Conservation (phyloP, 2,329 filamentous ascomycete genomes). For the Ilyonectria sp. region DNA sequence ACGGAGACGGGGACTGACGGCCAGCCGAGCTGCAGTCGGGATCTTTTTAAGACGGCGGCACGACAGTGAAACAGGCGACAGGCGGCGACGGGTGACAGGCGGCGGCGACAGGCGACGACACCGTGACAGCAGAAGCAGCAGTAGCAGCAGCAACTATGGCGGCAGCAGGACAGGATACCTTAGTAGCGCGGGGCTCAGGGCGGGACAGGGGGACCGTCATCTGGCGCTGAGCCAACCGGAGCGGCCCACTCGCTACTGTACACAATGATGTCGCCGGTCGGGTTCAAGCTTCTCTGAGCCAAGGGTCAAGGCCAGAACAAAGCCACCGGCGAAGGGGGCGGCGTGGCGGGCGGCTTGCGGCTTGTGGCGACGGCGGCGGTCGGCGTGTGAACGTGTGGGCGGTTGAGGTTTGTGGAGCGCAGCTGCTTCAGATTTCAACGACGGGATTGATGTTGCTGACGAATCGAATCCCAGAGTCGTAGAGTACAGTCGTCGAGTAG, state of each 20-base stretch:
- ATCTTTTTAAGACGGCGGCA: constrained; percentile 48
- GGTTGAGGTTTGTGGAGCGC: constrained; percentile 26
- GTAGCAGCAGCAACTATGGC: constrained; percentile 17
- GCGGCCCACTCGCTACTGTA: constrained; percentile 45
- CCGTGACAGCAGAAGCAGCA: constrained; percentile 39
- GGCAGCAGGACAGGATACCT: constrained; percentile 45
- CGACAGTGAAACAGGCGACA: constrained; percentile 38
- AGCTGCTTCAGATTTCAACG: constrained; percentile 24
- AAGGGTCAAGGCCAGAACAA: constrained; percentile 23
- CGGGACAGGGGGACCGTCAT: constrained; percentile 50
- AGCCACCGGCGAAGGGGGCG: constrained; percentile 15
- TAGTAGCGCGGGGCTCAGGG: constrained; percentile 50
- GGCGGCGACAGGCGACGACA: constrained; percentile 44
- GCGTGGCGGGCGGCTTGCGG: constrained; percentile 13
- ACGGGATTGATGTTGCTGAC: background rate
- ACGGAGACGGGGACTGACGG: constrained; percentile 35
- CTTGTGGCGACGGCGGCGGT: background rate
- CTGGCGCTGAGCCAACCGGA: constrained; percentile 51
- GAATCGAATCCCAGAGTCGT: no score
- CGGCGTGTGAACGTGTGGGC: constrained; percentile 15
- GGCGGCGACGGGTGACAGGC: constrained; percentile 22
- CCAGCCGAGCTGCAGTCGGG: constrained; percentile 47
- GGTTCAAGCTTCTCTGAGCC: constrained; percentile 28
- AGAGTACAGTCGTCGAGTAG: background rate
- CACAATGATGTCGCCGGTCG: constrained; percentile 34